These are phyloP conservation scores for Mallotus nudiflorus DNA, from an alignment of 345 rosid species.

Conservation along the genomic window DNA sequence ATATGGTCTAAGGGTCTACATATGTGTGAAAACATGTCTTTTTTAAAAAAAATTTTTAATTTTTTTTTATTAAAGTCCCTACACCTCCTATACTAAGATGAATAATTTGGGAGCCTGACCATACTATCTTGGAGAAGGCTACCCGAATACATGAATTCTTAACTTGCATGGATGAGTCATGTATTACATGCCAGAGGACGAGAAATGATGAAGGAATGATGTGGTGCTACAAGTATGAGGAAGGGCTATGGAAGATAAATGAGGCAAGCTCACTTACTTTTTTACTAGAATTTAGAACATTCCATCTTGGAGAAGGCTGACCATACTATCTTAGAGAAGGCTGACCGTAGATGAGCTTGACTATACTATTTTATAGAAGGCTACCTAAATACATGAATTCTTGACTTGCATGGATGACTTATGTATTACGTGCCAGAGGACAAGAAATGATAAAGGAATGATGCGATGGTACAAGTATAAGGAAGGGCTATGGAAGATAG, in stretches of 20 bases:
- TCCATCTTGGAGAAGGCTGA: too few species aligned
- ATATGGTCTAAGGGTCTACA: too few species aligned
- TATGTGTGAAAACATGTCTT: too few species aligned
- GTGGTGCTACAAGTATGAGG: slow-evolving; percentile 86
- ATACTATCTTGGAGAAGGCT: slow-evolving; percentile 50
- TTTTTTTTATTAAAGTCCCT: slow-evolving; percentile 47
- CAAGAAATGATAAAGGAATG: slow-evolving; percentile 67
- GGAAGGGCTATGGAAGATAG: slow-evolving; percentile 76
- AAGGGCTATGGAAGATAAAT: slow-evolving; percentile 77
- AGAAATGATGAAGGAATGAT: slow-evolving; percentile 69
- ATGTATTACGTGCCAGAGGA: slow-evolving; percentile 71
- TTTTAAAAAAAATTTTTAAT: too few species aligned
- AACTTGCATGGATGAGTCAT: slow-evolving; percentile 62
- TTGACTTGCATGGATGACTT: slow-evolving; percentile 61
- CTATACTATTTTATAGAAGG: slow-evolving; percentile 46
- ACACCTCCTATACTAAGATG: slow-evolving; percentile 39
- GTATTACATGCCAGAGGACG: slow-evolving; percentile 71
- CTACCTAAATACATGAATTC: slow-evolving; percentile 53
- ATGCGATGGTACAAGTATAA: slow-evolving; percentile 89
- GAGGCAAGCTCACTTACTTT: slow-evolving; percentile 61
- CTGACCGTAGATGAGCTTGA: too few species aligned
- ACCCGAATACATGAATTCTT: slow-evolving; percentile 51
- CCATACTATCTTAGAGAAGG: too few species aligned
- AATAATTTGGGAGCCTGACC: slow-evolving; percentile 50
- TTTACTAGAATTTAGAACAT: slow-evolving; percentile 30